Base-by-base conservation (phyloP, 2,329 filamentous ascomycete species). In the Ciborinia camelliae region DNA sequence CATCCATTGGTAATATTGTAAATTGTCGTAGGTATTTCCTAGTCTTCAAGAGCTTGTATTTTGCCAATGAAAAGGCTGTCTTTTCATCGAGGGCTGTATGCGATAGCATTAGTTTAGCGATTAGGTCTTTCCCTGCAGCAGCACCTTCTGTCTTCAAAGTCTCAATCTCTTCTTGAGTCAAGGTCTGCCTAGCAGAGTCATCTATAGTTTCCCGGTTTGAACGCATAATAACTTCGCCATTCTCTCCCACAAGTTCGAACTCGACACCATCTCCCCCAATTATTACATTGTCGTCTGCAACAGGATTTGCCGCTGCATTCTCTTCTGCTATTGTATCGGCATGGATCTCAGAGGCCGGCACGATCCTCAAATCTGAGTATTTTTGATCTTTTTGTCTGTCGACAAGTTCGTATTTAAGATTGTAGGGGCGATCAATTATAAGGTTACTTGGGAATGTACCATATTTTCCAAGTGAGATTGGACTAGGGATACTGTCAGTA, bases 1-100 rank as follows among this genome's bases (percentile, higher is more conserved):
- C 86, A 73, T 97, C 92, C 70, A 98, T 79, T 0, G 94, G 94
- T 60, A 96, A 77, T 1, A 95, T 86, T 0, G 90, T 91, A 73
- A 99, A 98, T 15, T 92, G 84, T 72, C 90, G 88, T 68, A 98
- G 84, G 75, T 96, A 98, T 78, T 99, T 99, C 75, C 89, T 93
- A 69, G 91, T 90, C 80, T 99, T 99, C 53, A 96, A 83, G 23
- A 98, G 81, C 73, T 95, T 97, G 78, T 99, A 99, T 77, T 99
- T 99, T 51, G 94, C 93, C 65, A 97, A 81, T 2, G 92, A 96
- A 74, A 96, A 99, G 0, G 87, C 84, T 0, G 95, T 98, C 82
- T 99, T 99, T 79, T 98, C 90, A 70, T 96, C 92, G 51, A 99
- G 83, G 1, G 89, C 90, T 23, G 90, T 88, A 77, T 99, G 95